A percentile compares a stretch with the other conserved stretches of the same genome.
These are phyloP conservation scores for Gentiana macrophylla DNA, from an alignment of 257 asterid species.

Conservation along the genomic window DNA sequence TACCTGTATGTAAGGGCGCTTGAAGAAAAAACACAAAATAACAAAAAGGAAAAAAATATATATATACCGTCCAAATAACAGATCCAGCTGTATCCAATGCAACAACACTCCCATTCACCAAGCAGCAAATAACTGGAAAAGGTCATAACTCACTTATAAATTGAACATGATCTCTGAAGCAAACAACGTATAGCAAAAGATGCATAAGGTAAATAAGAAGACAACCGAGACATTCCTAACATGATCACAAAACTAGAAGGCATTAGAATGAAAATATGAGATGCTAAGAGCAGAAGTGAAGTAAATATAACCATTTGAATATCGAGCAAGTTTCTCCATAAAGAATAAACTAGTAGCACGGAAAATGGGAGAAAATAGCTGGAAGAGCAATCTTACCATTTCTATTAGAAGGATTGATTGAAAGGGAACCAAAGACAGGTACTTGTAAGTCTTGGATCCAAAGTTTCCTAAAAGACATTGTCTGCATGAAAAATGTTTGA, in stretches of 20 bases:
- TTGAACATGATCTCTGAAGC: conserved; percentile 6
- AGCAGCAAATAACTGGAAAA: conserved; percentile 77
- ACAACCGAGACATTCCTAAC: background rate
- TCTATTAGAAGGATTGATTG: conserved; percentile 38
- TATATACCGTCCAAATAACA: conserved; percentile 60
- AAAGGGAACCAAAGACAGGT: conserved; percentile 77
- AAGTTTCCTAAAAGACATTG: conserved; percentile 34
- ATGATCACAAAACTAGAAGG: background rate
- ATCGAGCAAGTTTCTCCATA: too few species aligned
- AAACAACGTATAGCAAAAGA: background rate
- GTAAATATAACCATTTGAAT: too few species aligned
- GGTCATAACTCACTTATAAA: conserved; percentile 1
- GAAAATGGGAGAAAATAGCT: background rate
- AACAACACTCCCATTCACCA: conserved; percentile 68
- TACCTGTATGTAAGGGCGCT: too few species aligned
- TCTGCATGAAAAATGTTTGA: conserved; percentile 29
- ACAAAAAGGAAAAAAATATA: too few species aligned
- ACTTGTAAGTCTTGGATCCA: conserved; percentile 79
- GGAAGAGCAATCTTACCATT: conserved; percentile 32
- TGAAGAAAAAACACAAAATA: too few species aligned
- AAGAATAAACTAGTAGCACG: background rate
- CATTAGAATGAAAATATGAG: too few species aligned
- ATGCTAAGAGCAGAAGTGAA: too few species aligned
- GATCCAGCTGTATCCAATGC: conserved; percentile 49
- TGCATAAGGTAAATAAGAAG: background rate